These are phyloP conservation scores for Trypanosoma congolense DNA, from an alignment of 208 protist genomes.

Conservation along the genomic window DNA sequence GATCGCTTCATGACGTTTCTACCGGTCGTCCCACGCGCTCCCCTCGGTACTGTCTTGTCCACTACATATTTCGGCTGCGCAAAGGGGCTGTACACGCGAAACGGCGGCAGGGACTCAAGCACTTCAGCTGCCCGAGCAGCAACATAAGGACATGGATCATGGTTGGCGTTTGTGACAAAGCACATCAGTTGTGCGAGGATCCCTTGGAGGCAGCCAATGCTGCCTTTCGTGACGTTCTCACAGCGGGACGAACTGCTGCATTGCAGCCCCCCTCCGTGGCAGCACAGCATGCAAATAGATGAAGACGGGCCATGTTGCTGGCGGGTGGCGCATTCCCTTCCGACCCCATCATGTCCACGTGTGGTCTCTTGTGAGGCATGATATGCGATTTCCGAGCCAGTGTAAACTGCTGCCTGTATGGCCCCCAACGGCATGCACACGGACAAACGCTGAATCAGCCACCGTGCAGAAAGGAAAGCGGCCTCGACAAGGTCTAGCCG, in stretches of 20 bases:
- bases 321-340: neutral
- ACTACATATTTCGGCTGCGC: too few species aligned
- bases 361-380: neutral
- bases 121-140: constrained; percentile 47
- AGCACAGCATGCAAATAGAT: neutral
- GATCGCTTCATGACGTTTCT: too few species aligned
- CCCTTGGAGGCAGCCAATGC: neutral
- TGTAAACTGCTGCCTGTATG: constrained; percentile 30
- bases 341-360: neutral
- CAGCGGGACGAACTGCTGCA: neutral
- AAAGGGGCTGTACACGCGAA: constrained; percentile 15
- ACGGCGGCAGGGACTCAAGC: constrained; percentile 55
- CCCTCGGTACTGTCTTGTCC: neutral
- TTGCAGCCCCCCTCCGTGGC: neutral
- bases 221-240: neutral
- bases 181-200: constrained; percentile 8
- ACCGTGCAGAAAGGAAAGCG: constrained; percentile 39
- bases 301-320: neutral
- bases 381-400: neutral
- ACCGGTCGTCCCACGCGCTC: neutral
- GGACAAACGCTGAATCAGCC: constrained; percentile 48
- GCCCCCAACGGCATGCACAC: constrained; percentile 46
- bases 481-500: constrained; percentile 52
- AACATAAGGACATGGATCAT: constrained; percentile 66
- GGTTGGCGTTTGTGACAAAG: constrained; percentile 16